Conservation (phyloP, 2,329 filamentous ascomycete species). For the Penicillium sp. region DNA sequence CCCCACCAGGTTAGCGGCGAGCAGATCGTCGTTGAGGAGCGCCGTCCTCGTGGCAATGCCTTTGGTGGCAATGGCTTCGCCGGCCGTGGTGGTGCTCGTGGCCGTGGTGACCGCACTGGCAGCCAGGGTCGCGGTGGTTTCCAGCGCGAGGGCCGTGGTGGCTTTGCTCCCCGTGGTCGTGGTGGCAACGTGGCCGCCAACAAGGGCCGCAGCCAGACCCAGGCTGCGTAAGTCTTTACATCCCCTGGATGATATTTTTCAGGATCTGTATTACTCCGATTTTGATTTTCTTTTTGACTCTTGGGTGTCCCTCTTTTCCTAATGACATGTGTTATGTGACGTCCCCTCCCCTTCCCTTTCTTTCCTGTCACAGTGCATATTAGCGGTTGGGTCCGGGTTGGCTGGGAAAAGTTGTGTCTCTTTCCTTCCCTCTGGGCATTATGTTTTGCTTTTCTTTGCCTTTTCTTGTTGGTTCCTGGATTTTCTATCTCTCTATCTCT, state of each 20-base stretch:
- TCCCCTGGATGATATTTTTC: conserved; percentile 20
- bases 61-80: conserved; percentile 67
- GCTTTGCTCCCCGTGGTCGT: conserved; percentile 63
- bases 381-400: conserved; percentile 39
- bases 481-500: conserved; percentile 13
- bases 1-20: conserved; percentile 82
- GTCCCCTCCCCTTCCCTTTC: conserved; percentile 16
- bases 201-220: conserved; percentile 48
- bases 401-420: conserved; percentile 38
- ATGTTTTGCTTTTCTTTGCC: conserved; percentile 19
- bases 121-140: conserved; percentile 68
- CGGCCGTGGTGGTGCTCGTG: conserved; percentile 64
- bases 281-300: conserved; percentile 20
- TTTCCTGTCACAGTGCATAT: conserved; percentile 40
- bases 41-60: conserved; percentile 71
- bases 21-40: conserved; percentile 83
- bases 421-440: conserved; percentile 30
- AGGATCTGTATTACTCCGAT: conserved; percentile 41
- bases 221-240: conserved; percentile 39
- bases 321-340: conserved; percentile 44
- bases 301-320: conserved; percentile 22
- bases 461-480: conserved; percentile 11
- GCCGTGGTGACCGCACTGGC: conserved; percentile 66
- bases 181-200: conserved; percentile 57
- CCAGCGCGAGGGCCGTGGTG: conserved; percentile 67